Evolutionary conservation across 2,329 filamentous ascomycete species (phyloP).

Genomic region (Fonsecaea multimorphosa): DNA sequence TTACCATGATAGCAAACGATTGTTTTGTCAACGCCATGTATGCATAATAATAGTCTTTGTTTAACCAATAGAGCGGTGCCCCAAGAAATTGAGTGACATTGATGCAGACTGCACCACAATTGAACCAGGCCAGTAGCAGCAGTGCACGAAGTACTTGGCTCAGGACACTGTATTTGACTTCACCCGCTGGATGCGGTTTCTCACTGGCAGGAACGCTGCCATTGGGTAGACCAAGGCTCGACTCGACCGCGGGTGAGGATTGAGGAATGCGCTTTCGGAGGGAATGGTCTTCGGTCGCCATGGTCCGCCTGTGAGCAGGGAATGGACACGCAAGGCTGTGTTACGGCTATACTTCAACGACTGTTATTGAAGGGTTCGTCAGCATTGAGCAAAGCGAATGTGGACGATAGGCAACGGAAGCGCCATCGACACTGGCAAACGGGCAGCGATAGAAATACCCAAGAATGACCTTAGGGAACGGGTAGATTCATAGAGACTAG

Average conservation of each 20-base stretch:
- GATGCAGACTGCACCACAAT: slow-evolving; percentile 50
- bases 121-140: slow-evolving; percentile 53
- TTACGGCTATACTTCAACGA: not conserved
- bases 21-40: slow-evolving; percentile 72
- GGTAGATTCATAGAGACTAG: not conserved
- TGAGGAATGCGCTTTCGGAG: slow-evolving; percentile 43
- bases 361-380: not conserved
- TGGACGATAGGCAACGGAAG: not conserved
- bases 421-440: slow-evolving; percentile 19
- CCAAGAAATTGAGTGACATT: slow-evolving; percentile 66
- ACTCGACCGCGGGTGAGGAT: slow-evolving; percentile 1
- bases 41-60: slow-evolving; percentile 65
- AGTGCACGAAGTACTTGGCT: slow-evolving; percentile 55
- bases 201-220: slow-evolving; percentile 16
- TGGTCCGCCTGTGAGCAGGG: slow-evolving; percentile 29
- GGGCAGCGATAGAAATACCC: not conserved
- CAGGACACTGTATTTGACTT: slow-evolving; percentile 53
- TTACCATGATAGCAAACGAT: slow-evolving; percentile 67
- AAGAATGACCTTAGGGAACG: not conserved
- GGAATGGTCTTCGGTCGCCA: slow-evolving; percentile 42
- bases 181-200: slow-evolving; percentile 35
- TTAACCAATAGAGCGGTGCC: slow-evolving; percentile 65
- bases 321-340: not conserved
- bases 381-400: not conserved
- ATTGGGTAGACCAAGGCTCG: slow-evolving; percentile 15